Evolutionary conservation across 495 filamentous ascomycete genomes (phyloP).

Genomic region (Aspergillus olivimuriae): DNA sequence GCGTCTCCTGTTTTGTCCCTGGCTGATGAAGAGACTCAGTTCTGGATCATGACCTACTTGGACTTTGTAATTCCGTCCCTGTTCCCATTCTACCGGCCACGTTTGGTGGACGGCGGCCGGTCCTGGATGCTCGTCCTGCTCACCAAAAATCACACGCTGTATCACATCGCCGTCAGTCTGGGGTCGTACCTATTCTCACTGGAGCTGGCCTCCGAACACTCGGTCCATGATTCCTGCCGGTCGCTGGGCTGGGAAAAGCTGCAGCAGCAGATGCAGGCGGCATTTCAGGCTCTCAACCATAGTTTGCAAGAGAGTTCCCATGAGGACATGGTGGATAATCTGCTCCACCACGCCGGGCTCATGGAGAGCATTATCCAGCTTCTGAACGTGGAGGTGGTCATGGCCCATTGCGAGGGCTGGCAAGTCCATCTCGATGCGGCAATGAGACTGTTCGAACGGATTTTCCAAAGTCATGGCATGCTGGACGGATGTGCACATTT

Average conservation of each 20-base stretch:
- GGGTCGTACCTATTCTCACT: conserved; percentile 3
- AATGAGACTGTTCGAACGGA: background rate
- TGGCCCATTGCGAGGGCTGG: background rate
- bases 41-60: conserved; percentile 1
- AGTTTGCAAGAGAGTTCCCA: background rate
- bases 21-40: background rate
- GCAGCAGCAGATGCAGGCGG: background rate
- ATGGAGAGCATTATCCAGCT: conserved; percentile 4
- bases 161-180: conserved; percentile 1
- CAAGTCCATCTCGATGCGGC: conserved; percentile 2
- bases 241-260: background rate
- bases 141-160: conserved; percentile 1
- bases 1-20: background rate
- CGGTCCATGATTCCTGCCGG: background rate
- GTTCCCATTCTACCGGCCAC: conserved; percentile 4
- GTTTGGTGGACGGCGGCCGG: conserved; percentile 1
- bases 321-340: background rate
- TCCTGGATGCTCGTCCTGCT: conserved; percentile 3
- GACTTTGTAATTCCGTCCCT: conserved; percentile 1
- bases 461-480: background rate
- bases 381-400: background rate
- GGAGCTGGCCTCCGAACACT: background rate
- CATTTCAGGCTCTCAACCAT: background rate
- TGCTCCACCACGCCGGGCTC: background rate
- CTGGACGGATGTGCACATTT: background rate